Percentiles rank a stretch among this genome's conserved stretches.
Conservation (phyloP, 2,329 filamentous ascomycete genomes). For the Ceratocystis cacaofunesta region DNA sequence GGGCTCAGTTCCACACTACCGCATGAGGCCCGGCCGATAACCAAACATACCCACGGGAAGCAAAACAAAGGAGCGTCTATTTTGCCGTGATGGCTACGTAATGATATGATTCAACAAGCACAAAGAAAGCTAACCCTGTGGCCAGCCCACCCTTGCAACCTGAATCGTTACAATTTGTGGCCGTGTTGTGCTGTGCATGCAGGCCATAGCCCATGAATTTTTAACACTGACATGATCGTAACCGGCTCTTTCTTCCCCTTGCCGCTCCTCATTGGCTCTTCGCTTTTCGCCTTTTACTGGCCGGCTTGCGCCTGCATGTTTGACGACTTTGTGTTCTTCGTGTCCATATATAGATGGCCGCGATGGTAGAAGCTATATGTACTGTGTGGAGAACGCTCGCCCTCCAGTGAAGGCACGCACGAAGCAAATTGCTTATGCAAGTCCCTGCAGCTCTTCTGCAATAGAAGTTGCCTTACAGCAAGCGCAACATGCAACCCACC, state of each 20-base stretch:
- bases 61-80: neutral
- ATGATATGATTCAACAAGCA: neutral
- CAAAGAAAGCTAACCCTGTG: neutral
- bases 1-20: neutral
- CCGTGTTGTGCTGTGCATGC: neutral
- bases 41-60: neutral
- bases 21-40: neutral
- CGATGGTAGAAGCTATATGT: neutral
- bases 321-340: neutral
- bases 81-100: neutral
- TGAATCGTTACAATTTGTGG: neutral
- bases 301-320: neutral
- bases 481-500: neutral
- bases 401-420: neutral
- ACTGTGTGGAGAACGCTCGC: constrained; percentile 1
- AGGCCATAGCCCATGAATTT: neutral
- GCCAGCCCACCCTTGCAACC: neutral
- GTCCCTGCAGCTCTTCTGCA: neutral
- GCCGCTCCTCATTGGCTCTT: neutral
- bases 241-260: neutral
- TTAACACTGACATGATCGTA: neutral
- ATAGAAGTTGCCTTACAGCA: neutral
- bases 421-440: neutral
- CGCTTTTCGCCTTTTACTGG: neutral
- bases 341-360: neutral